A percentile compares a stretch with the other conserved stretches of the same genome.
Evolutionary conservation across 371 early-diverging fungal genomes (phyloP).

Genomic region (Capillidium heterosporum): DNA sequence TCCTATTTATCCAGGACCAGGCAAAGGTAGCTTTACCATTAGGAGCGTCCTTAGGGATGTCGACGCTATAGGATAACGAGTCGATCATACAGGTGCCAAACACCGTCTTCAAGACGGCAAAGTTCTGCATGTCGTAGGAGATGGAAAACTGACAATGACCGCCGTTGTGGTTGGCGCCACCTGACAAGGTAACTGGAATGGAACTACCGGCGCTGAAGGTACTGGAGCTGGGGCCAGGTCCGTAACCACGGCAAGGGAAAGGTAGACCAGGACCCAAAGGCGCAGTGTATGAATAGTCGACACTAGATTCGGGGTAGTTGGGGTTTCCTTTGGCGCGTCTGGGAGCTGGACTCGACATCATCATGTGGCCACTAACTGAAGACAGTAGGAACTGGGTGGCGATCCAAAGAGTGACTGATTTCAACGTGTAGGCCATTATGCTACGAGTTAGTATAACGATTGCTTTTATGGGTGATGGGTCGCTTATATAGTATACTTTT

Average conservation of each 20-base stretch:
- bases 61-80: neutral
- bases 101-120: neutral
- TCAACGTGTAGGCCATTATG: too few relatives aligned
- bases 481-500: too few relatives aligned
- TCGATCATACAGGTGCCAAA: neutral
- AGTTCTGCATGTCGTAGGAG: neutral
- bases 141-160: slow-evolving; percentile 5
- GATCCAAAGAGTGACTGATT: too few relatives aligned
- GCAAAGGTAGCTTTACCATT: neutral
- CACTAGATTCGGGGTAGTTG: neutral
- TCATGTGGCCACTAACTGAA: neutral
- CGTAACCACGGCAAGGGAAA: slow-evolving; percentile 11
- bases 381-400: too few relatives aligned
- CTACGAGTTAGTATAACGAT: too few relatives aligned
- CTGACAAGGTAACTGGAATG: slow-evolving; percentile 11
- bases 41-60: neutral
- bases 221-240: neutral
- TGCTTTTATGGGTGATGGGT: too few relatives aligned
- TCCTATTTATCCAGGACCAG: slow-evolving; percentile 21
- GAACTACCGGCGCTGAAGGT: slow-evolving; percentile 15
- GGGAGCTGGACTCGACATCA: neutral
- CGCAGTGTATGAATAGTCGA: neutral
- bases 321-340: neutral
- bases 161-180: slow-evolving; percentile 2
- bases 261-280: neutral